phyloP scores from a whole-genome alignment of 2,329 filamentous ascomycete species.

The Paramyrothecium sp. region DNA sequence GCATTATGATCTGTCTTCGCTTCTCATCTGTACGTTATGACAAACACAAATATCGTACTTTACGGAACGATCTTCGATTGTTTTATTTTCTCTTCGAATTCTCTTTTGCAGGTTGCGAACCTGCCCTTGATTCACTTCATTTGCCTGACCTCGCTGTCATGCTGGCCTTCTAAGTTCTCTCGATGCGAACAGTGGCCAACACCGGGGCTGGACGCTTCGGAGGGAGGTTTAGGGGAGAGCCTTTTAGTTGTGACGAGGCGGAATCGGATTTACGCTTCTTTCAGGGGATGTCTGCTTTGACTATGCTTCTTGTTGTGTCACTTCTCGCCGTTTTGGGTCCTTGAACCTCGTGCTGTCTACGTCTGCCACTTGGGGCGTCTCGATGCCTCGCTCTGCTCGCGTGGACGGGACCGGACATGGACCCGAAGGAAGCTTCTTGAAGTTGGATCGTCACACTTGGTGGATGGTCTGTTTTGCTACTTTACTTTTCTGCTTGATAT shows the following conservation, averaged over 20 bases:
- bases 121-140: background rate
- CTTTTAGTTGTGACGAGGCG: background rate
- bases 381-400: no score
- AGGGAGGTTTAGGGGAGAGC: background rate
- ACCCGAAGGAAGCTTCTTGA: background rate
- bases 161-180: background rate
- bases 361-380: no score
- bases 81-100: background rate
- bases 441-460: background rate
- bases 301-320: no score
- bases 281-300: no score
- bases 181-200: background rate
- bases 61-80: slow-evolving; percentile 27
- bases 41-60: slow-evolving; percentile 20
- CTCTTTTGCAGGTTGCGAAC: background rate
- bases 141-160: background rate
- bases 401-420: background rate
- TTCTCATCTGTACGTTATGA: slow-evolving; percentile 35
- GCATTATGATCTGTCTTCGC: slow-evolving; percentile 17
- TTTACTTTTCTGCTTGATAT: background rate
- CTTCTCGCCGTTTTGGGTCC: no score
- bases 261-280: no score
- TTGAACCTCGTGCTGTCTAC: no score
- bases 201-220: background rate
- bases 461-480: background rate